Evolutionary conservation across 2,329 filamentous ascomycete genomes (phyloP).

Genomic region (Mycogone perniciosa): DNA sequence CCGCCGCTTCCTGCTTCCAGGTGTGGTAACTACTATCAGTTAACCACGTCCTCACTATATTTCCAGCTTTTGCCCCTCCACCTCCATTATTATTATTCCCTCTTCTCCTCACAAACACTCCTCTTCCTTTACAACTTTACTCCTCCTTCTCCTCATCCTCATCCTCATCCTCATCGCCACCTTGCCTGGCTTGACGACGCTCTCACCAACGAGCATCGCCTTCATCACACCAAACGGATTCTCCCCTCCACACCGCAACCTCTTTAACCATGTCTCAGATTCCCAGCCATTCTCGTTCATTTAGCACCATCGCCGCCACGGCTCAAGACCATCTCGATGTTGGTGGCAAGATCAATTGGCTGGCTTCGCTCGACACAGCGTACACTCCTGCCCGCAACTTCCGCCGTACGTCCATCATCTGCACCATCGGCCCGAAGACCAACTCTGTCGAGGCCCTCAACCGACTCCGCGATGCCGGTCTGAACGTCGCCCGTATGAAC

Average conservation of each 20-base stretch:
- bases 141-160: background rate
- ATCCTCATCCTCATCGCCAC: background rate
- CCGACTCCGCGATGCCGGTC: conserved; percentile 78
- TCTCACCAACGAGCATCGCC: background rate
- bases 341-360: conserved; percentile 62
- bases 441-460: conserved; percentile 98
- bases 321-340: conserved; percentile 82
- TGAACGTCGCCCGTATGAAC: conserved; percentile 99
- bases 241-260: background rate
- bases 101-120: conserved; percentile 1
- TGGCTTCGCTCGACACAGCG: conserved; percentile 75
- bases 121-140: background rate
- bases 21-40: background rate
- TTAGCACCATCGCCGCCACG: conserved; percentile 50
- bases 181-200: background rate
- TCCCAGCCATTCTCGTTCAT: conserved; percentile 25
- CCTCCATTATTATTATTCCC: background rate
- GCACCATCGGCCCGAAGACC: conserved; percentile 98
- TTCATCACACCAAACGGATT: background rate
- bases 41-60: conserved; percentile 3
- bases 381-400: conserved; percentile 83
- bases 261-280: conserved; percentile 27
- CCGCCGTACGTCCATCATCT: conserved; percentile 95
- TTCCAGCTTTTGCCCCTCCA: background rate
- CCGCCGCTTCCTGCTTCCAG: background rate